Base-by-base conservation (phyloP, 495 filamentous ascomycete species). In the Lineolata rhizophorae region DNA sequence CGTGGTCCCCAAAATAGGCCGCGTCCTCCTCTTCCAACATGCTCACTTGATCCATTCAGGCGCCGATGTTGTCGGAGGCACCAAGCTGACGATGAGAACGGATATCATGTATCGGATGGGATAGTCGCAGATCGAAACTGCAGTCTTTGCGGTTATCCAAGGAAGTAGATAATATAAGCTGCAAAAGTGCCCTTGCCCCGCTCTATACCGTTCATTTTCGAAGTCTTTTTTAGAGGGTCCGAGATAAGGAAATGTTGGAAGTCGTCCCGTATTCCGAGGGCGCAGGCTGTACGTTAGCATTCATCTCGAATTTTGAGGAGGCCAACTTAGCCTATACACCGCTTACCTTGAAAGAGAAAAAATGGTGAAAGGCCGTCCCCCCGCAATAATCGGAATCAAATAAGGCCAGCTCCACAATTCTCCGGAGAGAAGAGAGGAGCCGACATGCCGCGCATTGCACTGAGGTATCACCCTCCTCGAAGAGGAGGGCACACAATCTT, bases 321-420 rank as follows among this genome's bases (percentile, higher is more conserved):
- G n/a, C n/a, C n/a, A n/a, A n/a, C n/a, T n/a, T n/a, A n/a, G n/a
- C n/a, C n/a, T n/a, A n/a, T n/a, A n/a, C n/a, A n/a, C n/a, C n/a
- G n/a, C n/a, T n/a, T n/a, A n/a, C n/a, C n/a, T n/a, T n/a, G n/a
- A n/a, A n/a, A n/a, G 48, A 46, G 54, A 40, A 39, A 57, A 60
- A 52, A 47, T 41, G 46, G 46, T 65, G 72, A 78, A 78, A 70
- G 69, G 65, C 65, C 75, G 64, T 65, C 75, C 79, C 65, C 72
- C 65, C 75, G 74, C 76, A 81, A 70, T 87, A 69, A 87, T 85
- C 80, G 78, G 84, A 93, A 93, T 94, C 76, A 82, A 90, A 90
- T 92, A 75, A 70, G 81, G 73, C 70, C 64, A 20, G 13, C 16
- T 13, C 27, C 35, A 41, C 28, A 29, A 39, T 44, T 32, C 39